Percentiles rank a stretch among this genome's conserved stretches.
Conservation (phyloP, 805 yeast species). For the Kazachstania kunashirensis region DNA sequence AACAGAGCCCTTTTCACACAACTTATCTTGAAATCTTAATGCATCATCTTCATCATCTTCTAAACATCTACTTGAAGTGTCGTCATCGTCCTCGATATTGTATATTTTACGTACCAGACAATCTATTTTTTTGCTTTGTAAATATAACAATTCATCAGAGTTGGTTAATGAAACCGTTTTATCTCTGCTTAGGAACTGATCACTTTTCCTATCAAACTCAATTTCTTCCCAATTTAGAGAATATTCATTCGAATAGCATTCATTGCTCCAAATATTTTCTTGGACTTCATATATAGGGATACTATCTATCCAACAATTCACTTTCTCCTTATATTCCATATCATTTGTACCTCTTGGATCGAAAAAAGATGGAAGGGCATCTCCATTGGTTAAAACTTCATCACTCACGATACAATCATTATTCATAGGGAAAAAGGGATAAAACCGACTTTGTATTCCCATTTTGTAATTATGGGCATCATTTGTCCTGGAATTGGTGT, state of each 20-base stretch:
- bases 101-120: slow-evolving; percentile 15
- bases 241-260: slow-evolving; percentile 20
- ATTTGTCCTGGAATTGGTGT: too few species aligned
- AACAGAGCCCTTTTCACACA: too few species aligned
- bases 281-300: slow-evolving; percentile 38
- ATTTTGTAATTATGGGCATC: too few species aligned
- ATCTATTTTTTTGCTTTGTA: slow-evolving; percentile 19
- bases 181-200: neutral
- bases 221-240: slow-evolving; percentile 28
- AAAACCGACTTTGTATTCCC: too few species aligned
- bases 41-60: neutral
- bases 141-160: slow-evolving; percentile 15
- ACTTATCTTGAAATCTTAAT: too few species aligned
- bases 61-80: neutral
- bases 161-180: neutral
- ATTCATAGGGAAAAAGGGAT: too few species aligned
- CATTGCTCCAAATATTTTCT: slow-evolving; percentile 12
- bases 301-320: slow-evolving; percentile 49
- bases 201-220: slow-evolving; percentile 17
- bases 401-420: too few species aligned
- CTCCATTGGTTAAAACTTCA: too few species aligned
- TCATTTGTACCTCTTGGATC: slow-evolving; percentile 53
- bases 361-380: slow-evolving; percentile 38
- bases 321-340: slow-evolving; percentile 61
- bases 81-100: slow-evolving; percentile 1